phyloP scores from a whole-genome alignment of 495 filamentous ascomycete genomes.

The Chaetomidium leptoderma region DNA sequence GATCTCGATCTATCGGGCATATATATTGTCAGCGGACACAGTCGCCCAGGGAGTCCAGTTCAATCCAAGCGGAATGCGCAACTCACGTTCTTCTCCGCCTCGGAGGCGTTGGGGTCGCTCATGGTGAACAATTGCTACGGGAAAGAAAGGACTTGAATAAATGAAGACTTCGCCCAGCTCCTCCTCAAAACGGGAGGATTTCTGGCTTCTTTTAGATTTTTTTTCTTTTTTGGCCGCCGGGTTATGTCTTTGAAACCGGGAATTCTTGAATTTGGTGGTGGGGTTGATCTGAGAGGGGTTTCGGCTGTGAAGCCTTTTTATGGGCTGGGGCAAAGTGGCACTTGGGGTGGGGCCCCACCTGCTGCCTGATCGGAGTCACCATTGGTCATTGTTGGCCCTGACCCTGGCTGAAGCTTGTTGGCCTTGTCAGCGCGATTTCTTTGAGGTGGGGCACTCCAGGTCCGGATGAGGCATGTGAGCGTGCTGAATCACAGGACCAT shows the following conservation, averaged over 20 bases:
- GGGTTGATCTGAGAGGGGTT: conserved; percentile 32
- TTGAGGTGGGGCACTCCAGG: conserved; percentile 2
- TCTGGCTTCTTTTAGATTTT: background rate
- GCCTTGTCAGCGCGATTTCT: background rate
- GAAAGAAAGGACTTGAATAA: conserved; percentile 10
- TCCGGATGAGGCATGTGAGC: too few species aligned
- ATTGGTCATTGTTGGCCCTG: conserved; percentile 12
- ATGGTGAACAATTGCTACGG: conserved; percentile 55
- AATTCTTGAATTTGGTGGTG: conserved; percentile 28
- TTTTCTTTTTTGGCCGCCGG: background rate
- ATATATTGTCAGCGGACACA: conserved; percentile 20
- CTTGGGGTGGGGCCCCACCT: background rate
- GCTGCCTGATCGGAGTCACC: conserved; percentile 17
- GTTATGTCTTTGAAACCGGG: conserved; percentile 5
- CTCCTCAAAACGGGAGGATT: conserved; percentile 5
- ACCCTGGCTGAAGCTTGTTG: conserved; percentile 12
- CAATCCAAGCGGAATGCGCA: too few species aligned
- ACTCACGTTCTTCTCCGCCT: conserved; percentile 94
- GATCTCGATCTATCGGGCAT: conserved; percentile 57
- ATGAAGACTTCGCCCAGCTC: conserved; percentile 2
- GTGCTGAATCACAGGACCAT: too few species aligned
- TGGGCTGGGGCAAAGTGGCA: conserved; percentile 15
- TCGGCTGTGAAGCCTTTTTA: conserved; percentile 27
- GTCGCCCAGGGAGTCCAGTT: background rate
- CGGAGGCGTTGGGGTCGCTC: conserved; percentile 83